A percentile compares a stretch with the other conserved stretches of the same genome.
phyloP scores from a whole-genome alignment of 352 stramenopile genomes.

The Phytophthora fragariaefolia region DNA sequence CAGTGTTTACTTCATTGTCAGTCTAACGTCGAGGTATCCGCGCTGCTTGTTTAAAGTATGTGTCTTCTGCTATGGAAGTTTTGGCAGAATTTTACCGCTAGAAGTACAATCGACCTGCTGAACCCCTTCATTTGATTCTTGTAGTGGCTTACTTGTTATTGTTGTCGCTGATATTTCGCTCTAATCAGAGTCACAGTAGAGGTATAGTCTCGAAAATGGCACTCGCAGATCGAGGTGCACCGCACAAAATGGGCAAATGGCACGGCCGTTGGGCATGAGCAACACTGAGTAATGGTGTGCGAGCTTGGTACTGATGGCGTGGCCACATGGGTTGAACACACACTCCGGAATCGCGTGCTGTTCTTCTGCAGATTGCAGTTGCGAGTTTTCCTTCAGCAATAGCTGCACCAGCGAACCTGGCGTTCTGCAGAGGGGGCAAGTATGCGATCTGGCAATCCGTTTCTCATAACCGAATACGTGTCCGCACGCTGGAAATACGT shows the following conservation, averaged over 20 bases:
- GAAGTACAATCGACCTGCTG: too few species aligned
- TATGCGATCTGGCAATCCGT: slow-evolving; percentile 63
- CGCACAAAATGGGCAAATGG: slow-evolving; percentile 85
- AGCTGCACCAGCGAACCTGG: slow-evolving; percentile 72
- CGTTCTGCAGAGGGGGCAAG: slow-evolving; percentile 73
- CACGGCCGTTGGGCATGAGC: slow-evolving; percentile 76
- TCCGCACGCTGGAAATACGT: slow-evolving; percentile 81
- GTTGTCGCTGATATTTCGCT: slow-evolving; percentile 4
- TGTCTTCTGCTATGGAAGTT: background rate
- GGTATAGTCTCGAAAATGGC: slow-evolving; percentile 77
- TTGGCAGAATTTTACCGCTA: too few species aligned
- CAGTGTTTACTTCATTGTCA: too few species aligned
- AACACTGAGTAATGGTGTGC: slow-evolving; percentile 65
- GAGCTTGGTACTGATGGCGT: slow-evolving; percentile 73
- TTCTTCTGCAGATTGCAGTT: slow-evolving; percentile 66
- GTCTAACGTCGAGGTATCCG: too few species aligned
- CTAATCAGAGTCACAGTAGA: slow-evolving; percentile 68
- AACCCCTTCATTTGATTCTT: background rate
- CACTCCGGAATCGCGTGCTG: slow-evolving; percentile 72
- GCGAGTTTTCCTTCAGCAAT: slow-evolving; percentile 78
- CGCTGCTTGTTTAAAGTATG: too few species aligned
- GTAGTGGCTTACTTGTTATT: slow-evolving; percentile 1
- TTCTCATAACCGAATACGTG: slow-evolving; percentile 83
- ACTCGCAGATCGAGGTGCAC: slow-evolving; percentile 67
- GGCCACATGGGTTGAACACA: slow-evolving; percentile 85